phyloP scores from a whole-genome alignment of 2,329 filamentous ascomycete species.

The Sarocladium brachiariae region DNA sequence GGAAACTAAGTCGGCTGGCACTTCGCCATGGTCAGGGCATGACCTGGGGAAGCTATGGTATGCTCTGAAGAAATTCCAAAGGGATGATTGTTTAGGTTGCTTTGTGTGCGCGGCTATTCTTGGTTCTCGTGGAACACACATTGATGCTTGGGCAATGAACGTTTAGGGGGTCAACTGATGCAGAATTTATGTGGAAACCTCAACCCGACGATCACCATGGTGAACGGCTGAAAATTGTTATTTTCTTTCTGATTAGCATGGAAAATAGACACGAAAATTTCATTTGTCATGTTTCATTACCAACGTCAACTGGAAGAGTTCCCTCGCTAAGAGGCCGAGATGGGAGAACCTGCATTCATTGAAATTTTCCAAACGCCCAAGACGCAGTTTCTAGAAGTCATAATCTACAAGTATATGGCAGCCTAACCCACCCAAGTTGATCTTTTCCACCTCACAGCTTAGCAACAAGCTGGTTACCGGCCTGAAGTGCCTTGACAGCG shows the following conservation, averaged over 20 bases:
- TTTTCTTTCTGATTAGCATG: conserved; percentile 22
- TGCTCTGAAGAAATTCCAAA: too few species aligned
- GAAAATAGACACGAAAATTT: conserved; percentile 22
- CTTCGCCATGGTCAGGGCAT: too few species aligned
- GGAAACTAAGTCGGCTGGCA: conserved; percentile 45
- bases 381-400: conserved; percentile 1
- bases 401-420: neutral
- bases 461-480: conserved; percentile 60
- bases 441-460: conserved; percentile 63
- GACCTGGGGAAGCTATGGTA: too few species aligned
- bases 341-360: too few species aligned
- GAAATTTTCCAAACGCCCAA: conserved; percentile 9
- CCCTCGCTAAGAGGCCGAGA: too few species aligned
- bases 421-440: neutral
- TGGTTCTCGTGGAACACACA: too few species aligned
- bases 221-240: neutral
- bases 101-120: too few species aligned
- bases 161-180: too few species aligned
- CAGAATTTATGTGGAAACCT: too few species aligned
- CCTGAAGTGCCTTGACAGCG: conserved; percentile 64
- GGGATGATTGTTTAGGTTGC: too few species aligned
- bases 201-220: neutral
- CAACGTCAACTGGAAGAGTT: neutral
- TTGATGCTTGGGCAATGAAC: too few species aligned
- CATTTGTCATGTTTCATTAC: neutral